These are phyloP conservation scores for Dendrothele bispora DNA, from an alignment of 768 basidiomycete genomes.

Conservation along the genomic window DNA sequence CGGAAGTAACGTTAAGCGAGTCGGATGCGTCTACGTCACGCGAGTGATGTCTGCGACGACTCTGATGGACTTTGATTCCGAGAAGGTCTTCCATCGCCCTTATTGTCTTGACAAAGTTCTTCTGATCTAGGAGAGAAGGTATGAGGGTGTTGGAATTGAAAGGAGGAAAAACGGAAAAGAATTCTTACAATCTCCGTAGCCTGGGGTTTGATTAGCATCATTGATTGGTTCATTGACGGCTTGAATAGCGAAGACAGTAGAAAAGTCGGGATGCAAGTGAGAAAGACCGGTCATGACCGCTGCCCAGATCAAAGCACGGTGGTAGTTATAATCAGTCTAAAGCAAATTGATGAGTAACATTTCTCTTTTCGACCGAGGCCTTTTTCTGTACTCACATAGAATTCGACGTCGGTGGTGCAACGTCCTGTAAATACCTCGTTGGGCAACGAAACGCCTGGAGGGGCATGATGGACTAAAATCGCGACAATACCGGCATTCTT, in stretches of 20 bases:
- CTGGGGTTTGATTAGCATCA: constrained; percentile 67
- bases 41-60: no score
- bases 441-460: constrained; percentile 66
- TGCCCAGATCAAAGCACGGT: constrained; percentile 79
- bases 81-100: constrained; percentile 64
- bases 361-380: no score
- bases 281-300: constrained; percentile 74
- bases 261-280: constrained; percentile 69
- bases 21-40: no score
- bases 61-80: constrained; percentile 49
- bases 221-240: constrained; percentile 80
- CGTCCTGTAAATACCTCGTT: constrained; percentile 71
- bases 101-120: constrained; percentile 65
- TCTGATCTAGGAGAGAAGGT: constrained; percentile 49
- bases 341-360: neutral
- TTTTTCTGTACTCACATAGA: constrained; percentile 54
- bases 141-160: neutral
- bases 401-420: constrained; percentile 67
- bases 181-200: constrained; percentile 70
- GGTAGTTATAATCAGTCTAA: constrained; percentile 71
- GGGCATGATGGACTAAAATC: constrained; percentile 63
- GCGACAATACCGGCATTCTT: constrained; percentile 61
- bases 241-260: constrained; percentile 65
- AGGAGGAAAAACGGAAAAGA: neutral
- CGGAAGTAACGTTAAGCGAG: no score